These are phyloP conservation scores for Pseudonitzschia multistriata DNA, from an alignment of 108 stramenopile species.

Conservation along the genomic window DNA sequence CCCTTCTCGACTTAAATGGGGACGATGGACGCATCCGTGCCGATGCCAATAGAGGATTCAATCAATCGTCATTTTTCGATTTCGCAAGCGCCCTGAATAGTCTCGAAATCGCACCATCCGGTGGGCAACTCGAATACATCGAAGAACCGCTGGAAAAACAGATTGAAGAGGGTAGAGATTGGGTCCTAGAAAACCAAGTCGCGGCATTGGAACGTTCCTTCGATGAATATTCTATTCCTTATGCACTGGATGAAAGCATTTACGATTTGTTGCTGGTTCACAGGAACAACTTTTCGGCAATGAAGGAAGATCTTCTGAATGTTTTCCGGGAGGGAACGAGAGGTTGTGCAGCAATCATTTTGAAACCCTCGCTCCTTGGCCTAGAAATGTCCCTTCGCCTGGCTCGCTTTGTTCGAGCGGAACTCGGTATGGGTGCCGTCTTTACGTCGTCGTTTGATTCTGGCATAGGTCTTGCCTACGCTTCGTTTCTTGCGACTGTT, in stretches of 20 bases:
- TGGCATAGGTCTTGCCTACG: slow-evolving; percentile 71
- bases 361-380: slow-evolving; percentile 84
- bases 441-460: slow-evolving; percentile 82
- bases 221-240: slow-evolving; percentile 41
- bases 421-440: slow-evolving; percentile 65
- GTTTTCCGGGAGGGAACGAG: slow-evolving; percentile 33
- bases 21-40: slow-evolving; percentile 41
- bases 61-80: slow-evolving; percentile 32
- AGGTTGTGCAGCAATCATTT: slow-evolving; percentile 73
- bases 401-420: slow-evolving; percentile 57
- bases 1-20: slow-evolving; percentile 14
- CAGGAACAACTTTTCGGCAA: slow-evolving; percentile 39
- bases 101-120: background rate
- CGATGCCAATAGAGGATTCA: slow-evolving; percentile 81
- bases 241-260: slow-evolving; percentile 81
- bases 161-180: slow-evolving; percentile 18
- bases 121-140: slow-evolving; percentile 58
- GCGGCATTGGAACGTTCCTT: slow-evolving; percentile 50
- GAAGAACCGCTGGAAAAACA: slow-evolving; percentile 72
- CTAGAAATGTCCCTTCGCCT: slow-evolving; percentile 68
- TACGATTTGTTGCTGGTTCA: slow-evolving; percentile 58
- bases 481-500: slow-evolving; percentile 63
- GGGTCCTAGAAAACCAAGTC: slow-evolving; percentile 54
- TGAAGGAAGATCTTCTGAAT: slow-evolving; percentile 37
- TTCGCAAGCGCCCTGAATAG: slow-evolving; percentile 47